phyloP scores from a whole-genome alignment of 2,329 filamentous ascomycete species.

The Pseudopyricularia cyperi region DNA sequence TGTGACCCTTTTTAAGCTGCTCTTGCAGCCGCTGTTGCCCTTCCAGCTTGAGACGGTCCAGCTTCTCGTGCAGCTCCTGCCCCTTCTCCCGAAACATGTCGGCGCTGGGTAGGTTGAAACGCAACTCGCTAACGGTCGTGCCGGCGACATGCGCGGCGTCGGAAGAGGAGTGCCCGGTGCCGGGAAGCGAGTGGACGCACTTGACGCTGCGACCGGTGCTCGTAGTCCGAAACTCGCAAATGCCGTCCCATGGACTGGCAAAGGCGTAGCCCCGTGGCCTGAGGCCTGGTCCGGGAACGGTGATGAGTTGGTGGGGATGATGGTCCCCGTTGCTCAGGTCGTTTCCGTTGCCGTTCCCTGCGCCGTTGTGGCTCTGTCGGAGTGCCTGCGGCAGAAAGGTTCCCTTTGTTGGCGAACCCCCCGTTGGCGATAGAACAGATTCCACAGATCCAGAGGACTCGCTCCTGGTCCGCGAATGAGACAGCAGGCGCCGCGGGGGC shows the following conservation, averaged over 20 bases:
- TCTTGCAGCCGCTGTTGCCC: neutral
- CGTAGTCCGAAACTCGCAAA: conserved; percentile 74
- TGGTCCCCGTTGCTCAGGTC: neutral
- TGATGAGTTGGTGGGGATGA: conserved; percentile 14
- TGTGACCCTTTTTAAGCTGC: neutral
- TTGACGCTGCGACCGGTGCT: conserved; percentile 60
- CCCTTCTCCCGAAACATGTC: conserved; percentile 25
- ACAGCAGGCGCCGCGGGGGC: conserved; percentile 4
- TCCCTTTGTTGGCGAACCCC: neutral
- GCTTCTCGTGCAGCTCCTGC: conserved; percentile 16
- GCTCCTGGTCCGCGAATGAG: conserved; percentile 18
- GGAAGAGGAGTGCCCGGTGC: conserved; percentile 8
- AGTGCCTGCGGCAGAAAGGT: neutral
- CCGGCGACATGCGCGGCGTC: conserved; percentile 15
- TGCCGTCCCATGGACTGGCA: conserved; percentile 72
- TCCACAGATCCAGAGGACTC: conserved; percentile 21
- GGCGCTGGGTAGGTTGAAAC: conserved; percentile 69
- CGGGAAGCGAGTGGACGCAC: conserved; percentile 55
- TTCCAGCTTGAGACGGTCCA: conserved; percentile 24
- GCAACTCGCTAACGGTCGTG: conserved; percentile 62
- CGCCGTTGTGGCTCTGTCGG: neutral
- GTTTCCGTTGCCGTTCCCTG: neutral
- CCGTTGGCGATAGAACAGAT: conserved; percentile 8
- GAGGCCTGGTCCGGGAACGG: conserved; percentile 30
- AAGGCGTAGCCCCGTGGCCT: conserved; percentile 62